Evolutionary conservation across 352 stramenopile genomes (phyloP).

Genomic region (Globisporangium paroecandrum): DNA sequence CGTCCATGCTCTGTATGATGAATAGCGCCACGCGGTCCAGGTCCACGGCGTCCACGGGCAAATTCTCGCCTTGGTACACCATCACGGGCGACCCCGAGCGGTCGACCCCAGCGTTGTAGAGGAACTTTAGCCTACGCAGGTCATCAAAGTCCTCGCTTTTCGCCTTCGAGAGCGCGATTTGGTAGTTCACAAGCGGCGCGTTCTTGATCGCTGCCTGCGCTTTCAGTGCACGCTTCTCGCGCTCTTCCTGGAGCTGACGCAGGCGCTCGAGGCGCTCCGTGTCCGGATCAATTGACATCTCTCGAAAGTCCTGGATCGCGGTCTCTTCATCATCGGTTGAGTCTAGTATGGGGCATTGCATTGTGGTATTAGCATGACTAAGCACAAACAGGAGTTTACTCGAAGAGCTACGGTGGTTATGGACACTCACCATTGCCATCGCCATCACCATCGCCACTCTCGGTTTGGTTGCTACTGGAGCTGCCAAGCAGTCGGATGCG

Average conservation of each 20-base stretch:
- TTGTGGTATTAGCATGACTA: neutral
- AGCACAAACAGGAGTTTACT: neutral
- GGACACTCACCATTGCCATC: constrained; percentile 18
- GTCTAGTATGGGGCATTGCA: neutral
- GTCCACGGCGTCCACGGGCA: constrained; percentile 42
- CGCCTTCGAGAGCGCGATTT: constrained; percentile 39
- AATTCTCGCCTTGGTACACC: constrained; percentile 60
- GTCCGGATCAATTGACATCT: constrained; percentile 60
- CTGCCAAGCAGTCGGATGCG: constrained; percentile 42
- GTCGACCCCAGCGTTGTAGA: constrained; percentile 70
- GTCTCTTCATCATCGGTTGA: constrained; percentile 33
- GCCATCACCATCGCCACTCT: constrained; percentile 12
- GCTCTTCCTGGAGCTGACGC: constrained; percentile 33
- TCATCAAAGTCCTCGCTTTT: constrained; percentile 56
- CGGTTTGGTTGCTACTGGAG: constrained; percentile 15
- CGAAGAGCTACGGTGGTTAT: constrained; percentile 6
- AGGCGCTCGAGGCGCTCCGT: constrained; percentile 46
- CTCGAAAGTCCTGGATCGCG: constrained; percentile 50
- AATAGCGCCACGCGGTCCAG: constrained; percentile 75
- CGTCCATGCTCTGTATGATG: constrained; percentile 63
- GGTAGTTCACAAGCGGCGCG: constrained; percentile 29
- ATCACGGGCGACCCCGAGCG: constrained; percentile 63
- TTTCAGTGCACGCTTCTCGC: constrained; percentile 20
- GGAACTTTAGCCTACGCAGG: constrained; percentile 47
- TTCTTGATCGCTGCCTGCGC: constrained; percentile 10